Evolutionary conservation across 345 rosid species (phyloP), one percentile per base, ranked within the genome.

Genomic region (Linum tenue): DNA sequence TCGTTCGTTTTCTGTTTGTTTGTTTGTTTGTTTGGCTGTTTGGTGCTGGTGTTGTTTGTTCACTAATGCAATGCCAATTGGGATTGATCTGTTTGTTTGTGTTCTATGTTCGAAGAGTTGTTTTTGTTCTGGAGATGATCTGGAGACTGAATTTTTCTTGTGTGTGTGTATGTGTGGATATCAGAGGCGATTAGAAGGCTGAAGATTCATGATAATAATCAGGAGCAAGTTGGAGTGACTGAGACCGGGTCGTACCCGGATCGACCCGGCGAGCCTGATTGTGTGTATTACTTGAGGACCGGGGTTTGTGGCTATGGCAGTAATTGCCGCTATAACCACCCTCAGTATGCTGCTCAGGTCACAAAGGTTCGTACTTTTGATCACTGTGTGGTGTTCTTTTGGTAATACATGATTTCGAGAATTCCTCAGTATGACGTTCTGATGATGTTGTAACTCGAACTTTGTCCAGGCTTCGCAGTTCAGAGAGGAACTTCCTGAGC

Each of bases 261-360:
- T 75, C 96, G 96, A 63, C 92, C 90, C 2, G 86, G 92, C 16
- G 90, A 81, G 73, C 81, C 82, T 22, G 86, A 88, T 80, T 88
- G 96, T 64, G 76, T 59, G 37, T 88, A 67, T 73, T 86, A 74
- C 77, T 56, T 83, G 9, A 84, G 90, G 81, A 84, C 88, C 65
- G 96, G 96, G 50, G 67, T 44, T 37, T 86, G 96, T 73, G 83
- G 86, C 37, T 88, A 83, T 76, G 96, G 96, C 77, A 83, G 40
- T 69, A 83, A 73, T 55, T 88, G 96, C 55, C 84, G 88, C 12
- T 88, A 64, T 77, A 83, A 88, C 77, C 96, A 88, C 72, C 92
- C 96, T 69, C 62, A 80, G 58, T 75, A 72, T 81, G 70, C 69
- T 48, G 80, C 83, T 2, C 86, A 82, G 81, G 91, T 82, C 68